Evolutionary conservation across 106 monocot genomes (phyloP), one percentile per base, ranked within the genome.

Genomic region (Dendrobium chrysotoxum): DNA sequence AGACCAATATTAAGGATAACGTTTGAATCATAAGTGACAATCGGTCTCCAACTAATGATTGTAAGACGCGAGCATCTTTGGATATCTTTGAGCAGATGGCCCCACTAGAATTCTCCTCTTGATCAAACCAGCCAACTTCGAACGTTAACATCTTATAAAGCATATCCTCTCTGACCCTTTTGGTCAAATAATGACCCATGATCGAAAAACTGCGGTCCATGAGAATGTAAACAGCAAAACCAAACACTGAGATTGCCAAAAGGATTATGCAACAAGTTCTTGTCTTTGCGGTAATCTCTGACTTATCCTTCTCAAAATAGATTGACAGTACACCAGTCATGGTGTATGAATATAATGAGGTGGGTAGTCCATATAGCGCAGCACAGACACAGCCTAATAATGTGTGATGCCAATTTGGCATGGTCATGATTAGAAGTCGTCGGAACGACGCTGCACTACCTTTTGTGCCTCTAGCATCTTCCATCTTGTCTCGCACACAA

Each of bases 361-460:
- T 89, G 16, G 93, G 77, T 0, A 88, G 76, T 17, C 96, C 96
- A 4, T 81, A 92, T 20, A 89, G 16, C 7, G 87, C 42, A 0
- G 93, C 96, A 1, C 88, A 88, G 25, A 90, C 35, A 84, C 83
- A 75, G 18, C 93, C 96, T 0, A 84, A 11, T 5, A 85, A 1
- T 28, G 84, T 91, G 72, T 92, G 91, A 53, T 88, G 91, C 96
- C 96, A 96, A 58, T 96, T 93, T 5, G 93, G 86, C 0, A 84
- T 83, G 30, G 86, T 93, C 90, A 93, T 88, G 13, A 81, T 79
- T 61, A 96, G 84, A 30, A 96, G 91, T 65, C 91, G 77, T 16
- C 80, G 76, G 16, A 31, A 71, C 0, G 71, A 71, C 6, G 71
- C 38, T 0, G 28, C 65, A 35, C 35, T 35, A 2, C 35, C 35